These are phyloP conservation scores for Xylariaceae sp. DNA, from an alignment of 2,329 filamentous ascomycete species.

Conservation along the genomic window DNA sequence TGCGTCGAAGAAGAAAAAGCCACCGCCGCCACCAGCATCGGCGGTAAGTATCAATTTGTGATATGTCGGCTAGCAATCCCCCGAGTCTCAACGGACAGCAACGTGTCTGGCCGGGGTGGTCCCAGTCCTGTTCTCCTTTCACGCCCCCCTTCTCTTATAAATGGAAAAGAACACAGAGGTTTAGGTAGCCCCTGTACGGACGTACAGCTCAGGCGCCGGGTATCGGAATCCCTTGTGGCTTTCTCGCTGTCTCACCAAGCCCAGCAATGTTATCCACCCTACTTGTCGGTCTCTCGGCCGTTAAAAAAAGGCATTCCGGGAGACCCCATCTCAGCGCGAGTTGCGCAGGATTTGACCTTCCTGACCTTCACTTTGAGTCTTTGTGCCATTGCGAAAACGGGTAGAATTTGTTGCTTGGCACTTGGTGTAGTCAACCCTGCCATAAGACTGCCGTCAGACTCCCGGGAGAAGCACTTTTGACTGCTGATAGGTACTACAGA, in stretches of 20 bases:
- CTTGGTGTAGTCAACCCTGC: conserved; percentile 1
- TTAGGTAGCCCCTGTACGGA: neutral
- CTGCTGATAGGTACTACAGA: neutral
- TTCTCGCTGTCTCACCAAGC: neutral
- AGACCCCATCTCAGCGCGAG: neutral
- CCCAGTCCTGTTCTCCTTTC: conserved; percentile 7
- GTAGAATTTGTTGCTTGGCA: neutral
- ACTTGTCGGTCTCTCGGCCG: conserved; percentile 4
- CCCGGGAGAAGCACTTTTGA: neutral
- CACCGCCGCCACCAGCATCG: conserved; percentile 10
- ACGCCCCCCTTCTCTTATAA: neutral
- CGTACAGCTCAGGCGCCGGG: neutral
- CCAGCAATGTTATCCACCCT: neutral
- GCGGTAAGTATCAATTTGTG: conserved; percentile 4
- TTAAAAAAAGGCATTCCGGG: conserved; percentile 7
- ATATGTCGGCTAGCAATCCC: conserved; percentile 9
- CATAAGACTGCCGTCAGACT: neutral
- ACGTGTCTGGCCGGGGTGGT: conserved; percentile 2
- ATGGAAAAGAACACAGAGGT: neutral
- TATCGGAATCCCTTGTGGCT: conserved; percentile 3
- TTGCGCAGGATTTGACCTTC: conserved; percentile 4
- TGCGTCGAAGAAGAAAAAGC: neutral
- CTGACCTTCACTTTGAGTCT: neutral
- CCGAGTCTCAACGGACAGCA: conserved; percentile 3
- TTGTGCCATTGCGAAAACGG: neutral